Evolutionary conservation across 306 rosid genomes (phyloP).

Genomic region (Trichosanthes cucumerina): DNA sequence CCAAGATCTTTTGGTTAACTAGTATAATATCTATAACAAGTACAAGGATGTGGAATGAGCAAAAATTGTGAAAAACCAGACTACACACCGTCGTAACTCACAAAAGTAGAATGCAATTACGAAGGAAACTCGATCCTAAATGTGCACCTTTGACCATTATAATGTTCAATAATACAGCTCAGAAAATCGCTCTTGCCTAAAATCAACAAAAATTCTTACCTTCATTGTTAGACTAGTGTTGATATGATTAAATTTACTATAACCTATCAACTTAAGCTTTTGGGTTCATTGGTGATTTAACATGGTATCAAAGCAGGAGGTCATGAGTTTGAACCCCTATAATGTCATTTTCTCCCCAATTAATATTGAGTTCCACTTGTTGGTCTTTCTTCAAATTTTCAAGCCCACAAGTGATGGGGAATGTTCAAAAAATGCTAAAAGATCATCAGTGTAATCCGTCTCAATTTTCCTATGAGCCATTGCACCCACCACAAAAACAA

Average conservation of each 20-base stretch:
- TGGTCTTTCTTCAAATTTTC: too few species aligned
- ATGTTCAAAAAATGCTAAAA: too few species aligned
- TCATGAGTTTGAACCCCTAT: too few species aligned
- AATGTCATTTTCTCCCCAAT: too few species aligned
- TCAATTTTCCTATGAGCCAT: constrained; percentile 86
- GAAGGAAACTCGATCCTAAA: not conserved
- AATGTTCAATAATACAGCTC: not conserved
- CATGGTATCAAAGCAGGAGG: too few species aligned
- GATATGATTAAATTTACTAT: too few species aligned
- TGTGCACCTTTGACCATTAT: not conserved
- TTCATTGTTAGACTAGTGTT: too few species aligned
- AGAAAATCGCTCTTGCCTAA: not conserved
- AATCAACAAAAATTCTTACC: not conserved
- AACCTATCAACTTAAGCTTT: too few species aligned
- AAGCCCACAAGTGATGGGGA: too few species aligned
- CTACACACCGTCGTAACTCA: not conserved
- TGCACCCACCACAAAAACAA: constrained; percentile 94
- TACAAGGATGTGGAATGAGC: not conserved
- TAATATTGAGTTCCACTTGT: too few species aligned
- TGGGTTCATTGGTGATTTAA: too few species aligned
- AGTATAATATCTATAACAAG: constrained; percentile 53
- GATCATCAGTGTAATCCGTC: constrained; percentile 61
- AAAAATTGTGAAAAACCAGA: not conserved
- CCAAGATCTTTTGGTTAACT: constrained; percentile 89
- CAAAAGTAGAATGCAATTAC: not conserved